Evolutionary conservation across 2,329 filamentous ascomycete genomes (phyloP), one percentile per base, ranked within the genome.

Genomic region (Diaporthe citriasiana): DNA sequence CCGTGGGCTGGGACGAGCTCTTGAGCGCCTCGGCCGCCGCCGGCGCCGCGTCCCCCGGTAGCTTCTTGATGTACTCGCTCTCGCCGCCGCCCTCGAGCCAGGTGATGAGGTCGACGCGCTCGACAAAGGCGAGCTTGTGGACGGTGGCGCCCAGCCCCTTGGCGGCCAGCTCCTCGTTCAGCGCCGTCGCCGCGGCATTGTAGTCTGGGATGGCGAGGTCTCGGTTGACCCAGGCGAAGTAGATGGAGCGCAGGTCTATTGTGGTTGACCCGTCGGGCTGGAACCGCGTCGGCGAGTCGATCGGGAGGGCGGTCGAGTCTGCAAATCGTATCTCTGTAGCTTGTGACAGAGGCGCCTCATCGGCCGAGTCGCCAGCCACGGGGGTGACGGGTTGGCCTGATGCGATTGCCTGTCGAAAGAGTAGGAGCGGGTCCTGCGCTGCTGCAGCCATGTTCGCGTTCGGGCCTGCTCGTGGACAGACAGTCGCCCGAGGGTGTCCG

Each of bases 221-320:
- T 83, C 95, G 95, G 85, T 98, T 97, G 80, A 94, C 88, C 95
- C 95, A 99, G 72, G 95, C 95, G 81, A 98, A 98, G 87, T 96
- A 98, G 84, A 98, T 96, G 82, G 93, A 97, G 81, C 97, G 95
- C 78, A 99, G 88, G 82, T 98, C 94, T 79, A 98, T 92, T 6
- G 93, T 89, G 72, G 88, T 87, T 63, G 90, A 88, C 79, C 90
- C 90, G 74, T 90, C 89, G n/a, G 94, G 95, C 6, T 73, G 72
- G 86, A 98, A 98, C 79, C 97, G 94, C 78, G 97, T 99, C 13
- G 92, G 88, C 19, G 89, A 89, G 68, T 90, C 91, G 77, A 98
- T 89, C 1, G 93, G 87, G 74, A 97, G 88, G 8, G 91, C 87
- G 72, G 91, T 87, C 75, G 89, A 88, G 79, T 88, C 83, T 74